Evolutionary conservation across 306 rosid species (phyloP).

Genomic region (Chamaecrista fasciculata): DNA sequence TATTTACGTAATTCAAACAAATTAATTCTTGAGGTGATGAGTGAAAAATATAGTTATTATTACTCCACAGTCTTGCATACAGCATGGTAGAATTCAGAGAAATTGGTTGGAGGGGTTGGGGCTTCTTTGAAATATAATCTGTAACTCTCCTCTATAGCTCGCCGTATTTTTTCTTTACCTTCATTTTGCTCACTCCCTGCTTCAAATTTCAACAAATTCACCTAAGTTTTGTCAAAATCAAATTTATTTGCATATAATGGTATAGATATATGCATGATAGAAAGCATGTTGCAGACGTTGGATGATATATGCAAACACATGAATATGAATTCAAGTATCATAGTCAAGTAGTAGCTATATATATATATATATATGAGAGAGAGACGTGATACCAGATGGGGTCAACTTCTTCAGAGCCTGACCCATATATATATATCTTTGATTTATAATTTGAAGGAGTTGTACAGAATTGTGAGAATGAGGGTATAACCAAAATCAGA

Average conservation of each 20-base stretch:
- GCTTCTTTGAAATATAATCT: not conserved
- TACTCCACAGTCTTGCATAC: slow-evolving; percentile 60
- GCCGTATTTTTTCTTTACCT: slow-evolving; percentile 20
- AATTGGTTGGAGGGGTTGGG: not conserved
- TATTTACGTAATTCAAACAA: no score
- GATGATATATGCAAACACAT: no score
- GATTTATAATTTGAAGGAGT: slow-evolving; percentile 7
- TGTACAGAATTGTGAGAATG: not conserved
- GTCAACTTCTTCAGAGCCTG: slow-evolving; percentile 38
- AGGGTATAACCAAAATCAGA: slow-evolving; percentile 12
- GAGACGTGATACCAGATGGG: slow-evolving; percentile 48
- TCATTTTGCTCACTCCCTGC: slow-evolving; percentile 49
- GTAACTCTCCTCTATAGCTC: slow-evolving; percentile 30
- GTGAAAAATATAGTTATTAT: slow-evolving; percentile 3
- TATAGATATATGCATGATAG: no score
- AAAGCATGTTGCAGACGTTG: no score
- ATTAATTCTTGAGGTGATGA: not conserved
- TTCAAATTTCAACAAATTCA: slow-evolving; percentile 25
- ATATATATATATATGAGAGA: not conserved
- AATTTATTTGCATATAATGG: slow-evolving; percentile 3
- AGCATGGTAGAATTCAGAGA: slow-evolving; percentile 39
- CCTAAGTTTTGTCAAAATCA: no score
- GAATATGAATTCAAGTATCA: no score
- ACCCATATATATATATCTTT: slow-evolving; percentile 57
- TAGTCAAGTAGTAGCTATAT: not conserved